These are phyloP conservation scores for Groenewaldozyma tartarivorans DNA, from an alignment of 805 yeast species.

Conservation along the genomic window DNA sequence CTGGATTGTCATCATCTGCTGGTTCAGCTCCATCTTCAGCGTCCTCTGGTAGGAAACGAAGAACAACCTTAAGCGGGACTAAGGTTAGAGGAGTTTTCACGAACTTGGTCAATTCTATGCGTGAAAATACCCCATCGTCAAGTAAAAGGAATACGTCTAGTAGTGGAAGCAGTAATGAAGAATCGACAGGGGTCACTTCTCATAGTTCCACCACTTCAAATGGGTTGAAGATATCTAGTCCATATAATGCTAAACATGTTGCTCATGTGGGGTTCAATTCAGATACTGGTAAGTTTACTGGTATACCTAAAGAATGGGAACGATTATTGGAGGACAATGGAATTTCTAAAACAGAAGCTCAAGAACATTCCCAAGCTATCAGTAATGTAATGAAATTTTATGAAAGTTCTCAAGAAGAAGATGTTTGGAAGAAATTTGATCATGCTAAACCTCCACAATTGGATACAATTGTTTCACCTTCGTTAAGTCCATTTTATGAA, in stretches of 20 bases:
- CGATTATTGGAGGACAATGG: conserved; percentile 75
- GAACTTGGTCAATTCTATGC: conserved; percentile 18
- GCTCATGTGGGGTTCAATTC: conserved; percentile 92
- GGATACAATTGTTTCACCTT: background rate
- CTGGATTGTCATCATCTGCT: background rate
- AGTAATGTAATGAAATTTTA: conserved; percentile 85
- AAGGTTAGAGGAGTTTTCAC: conserved; percentile 19
- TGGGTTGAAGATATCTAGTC: conserved; percentile 65
- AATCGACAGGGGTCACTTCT: conserved; percentile 1
- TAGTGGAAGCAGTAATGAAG: conserved; percentile 4
- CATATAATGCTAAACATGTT: conserved; percentile 81
- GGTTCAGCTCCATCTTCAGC: conserved; percentile 7
- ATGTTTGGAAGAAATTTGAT: conserved; percentile 23
- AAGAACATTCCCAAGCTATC: conserved; percentile 89
- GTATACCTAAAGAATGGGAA: conserved; percentile 92
- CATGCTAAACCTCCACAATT: conserved; percentile 14
- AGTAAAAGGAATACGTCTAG: background rate
- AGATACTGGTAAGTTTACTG: conserved; percentile 78
- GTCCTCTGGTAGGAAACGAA: conserved; percentile 8
- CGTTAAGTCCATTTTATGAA: no score
- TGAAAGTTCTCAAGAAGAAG: conserved; percentile 21
- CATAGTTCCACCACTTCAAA: conserved; percentile 1
- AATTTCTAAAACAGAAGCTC: conserved; percentile 76
- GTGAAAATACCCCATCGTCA: conserved; percentile 3
- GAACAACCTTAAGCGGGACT: conserved; percentile 16